phyloP scores from a whole-genome alignment of 495 filamentous ascomycete species.

The Pyronema omphalodes region DNA sequence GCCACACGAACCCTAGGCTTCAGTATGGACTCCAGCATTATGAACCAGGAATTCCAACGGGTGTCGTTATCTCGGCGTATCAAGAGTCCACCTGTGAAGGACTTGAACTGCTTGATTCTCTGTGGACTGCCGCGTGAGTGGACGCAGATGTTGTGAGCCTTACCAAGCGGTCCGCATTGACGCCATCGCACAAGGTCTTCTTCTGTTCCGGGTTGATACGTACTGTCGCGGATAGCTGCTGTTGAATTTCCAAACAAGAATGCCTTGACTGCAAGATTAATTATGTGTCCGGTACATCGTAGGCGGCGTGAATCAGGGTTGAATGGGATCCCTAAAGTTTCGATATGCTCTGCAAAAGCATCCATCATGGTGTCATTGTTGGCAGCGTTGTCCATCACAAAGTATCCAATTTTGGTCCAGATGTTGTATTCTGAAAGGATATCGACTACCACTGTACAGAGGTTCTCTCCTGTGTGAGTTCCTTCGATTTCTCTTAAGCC shows the following conservation, averaged over 20 bases:
- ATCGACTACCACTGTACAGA: no score
- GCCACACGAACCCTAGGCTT: background rate
- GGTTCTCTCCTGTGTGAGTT: no score
- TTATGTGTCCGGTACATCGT: background rate
- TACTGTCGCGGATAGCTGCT: background rate
- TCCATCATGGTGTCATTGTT: background rate
- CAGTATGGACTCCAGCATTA: background rate
- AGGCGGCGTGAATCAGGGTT: background rate
- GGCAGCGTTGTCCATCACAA: background rate
- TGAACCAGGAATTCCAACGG: background rate
- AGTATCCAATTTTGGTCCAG: background rate
- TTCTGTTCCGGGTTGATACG: background rate
- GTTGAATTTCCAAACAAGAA: background rate
- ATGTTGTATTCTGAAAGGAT: background rate
- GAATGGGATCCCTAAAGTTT: background rate
- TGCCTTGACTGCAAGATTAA: background rate
- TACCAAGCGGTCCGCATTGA: background rate
- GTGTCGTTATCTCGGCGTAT: background rate
- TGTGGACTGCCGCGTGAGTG: background rate
- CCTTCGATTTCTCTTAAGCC: no score
- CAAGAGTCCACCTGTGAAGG: background rate
- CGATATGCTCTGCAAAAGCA: no score
- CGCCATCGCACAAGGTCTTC: background rate
- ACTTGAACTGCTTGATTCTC: background rate
- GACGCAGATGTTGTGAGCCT: background rate